phyloP scores from a whole-genome alignment of 2,329 filamentous ascomycete species.

The Ophiostoma ips region DNA sequence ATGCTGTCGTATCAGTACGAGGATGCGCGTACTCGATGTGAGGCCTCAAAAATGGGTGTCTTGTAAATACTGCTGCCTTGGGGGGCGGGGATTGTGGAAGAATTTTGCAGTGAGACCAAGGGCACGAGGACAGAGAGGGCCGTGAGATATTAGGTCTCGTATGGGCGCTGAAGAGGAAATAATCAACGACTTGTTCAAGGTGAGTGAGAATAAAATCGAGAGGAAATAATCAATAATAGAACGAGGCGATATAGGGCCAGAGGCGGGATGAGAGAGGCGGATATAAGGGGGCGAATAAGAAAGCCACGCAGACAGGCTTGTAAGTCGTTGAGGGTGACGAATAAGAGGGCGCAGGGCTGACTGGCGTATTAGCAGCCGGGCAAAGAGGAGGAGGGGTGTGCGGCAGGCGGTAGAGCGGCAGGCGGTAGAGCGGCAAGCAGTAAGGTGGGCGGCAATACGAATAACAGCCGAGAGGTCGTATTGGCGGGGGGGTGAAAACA shows the following conservation, averaged over 20 bases:
- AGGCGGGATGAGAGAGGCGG: background rate
- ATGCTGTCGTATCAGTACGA: no score
- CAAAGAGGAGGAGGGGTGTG: background rate
- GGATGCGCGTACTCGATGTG: background rate
- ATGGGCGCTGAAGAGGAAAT: no score
- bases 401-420: background rate
- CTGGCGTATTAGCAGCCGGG: background rate
- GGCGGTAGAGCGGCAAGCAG: background rate
- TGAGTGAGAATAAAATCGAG: no score
- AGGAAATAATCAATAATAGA: no score
- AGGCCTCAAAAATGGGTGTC: no score
- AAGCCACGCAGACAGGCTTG: background rate
- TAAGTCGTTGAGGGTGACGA: background rate
- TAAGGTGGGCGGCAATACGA: background rate
- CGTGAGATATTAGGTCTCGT: no score
- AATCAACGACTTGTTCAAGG: no score
- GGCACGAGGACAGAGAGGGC: no score
- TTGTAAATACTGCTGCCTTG: no score
- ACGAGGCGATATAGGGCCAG: no score
- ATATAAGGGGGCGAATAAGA: background rate
- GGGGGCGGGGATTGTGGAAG: no score
- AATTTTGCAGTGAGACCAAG: no score
- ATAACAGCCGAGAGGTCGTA: background rate
- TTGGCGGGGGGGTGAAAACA: background rate
- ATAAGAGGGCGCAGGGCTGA: conserved; percentile 1